A percentile compares a stretch with the other conserved stretches of the same genome.
Conservation (phyloP, 2,329 filamentous ascomycete species). For the Phoma sp. region DNA sequence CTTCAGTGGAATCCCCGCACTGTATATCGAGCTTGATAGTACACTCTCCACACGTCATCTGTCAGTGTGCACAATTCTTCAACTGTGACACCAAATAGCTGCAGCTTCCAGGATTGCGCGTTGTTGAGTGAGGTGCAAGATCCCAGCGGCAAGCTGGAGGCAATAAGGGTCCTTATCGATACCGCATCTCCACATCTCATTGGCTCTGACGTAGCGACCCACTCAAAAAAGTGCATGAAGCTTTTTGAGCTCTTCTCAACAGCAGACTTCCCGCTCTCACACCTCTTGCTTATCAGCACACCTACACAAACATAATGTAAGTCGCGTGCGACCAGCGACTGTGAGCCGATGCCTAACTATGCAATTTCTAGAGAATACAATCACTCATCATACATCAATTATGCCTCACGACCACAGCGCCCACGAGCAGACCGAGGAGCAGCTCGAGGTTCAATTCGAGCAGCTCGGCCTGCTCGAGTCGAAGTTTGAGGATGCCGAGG, state of each 20-base stretch:
- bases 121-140: conserved; percentile 6
- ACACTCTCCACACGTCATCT: too few relatives aligned
- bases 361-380: conserved; percentile 23
- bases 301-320: conserved; percentile 10
- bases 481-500: conserved; percentile 83
- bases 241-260: conserved; percentile 4
- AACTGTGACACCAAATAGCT: background rate
- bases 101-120: conserved; percentile 3
- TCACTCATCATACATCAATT: conserved; percentile 15
- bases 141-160: background rate
- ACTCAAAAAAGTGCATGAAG: conserved; percentile 7
- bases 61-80: background rate
- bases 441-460: conserved; percentile 62
- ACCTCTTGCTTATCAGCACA: conserved; percentile 8
- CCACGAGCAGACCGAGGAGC: conserved; percentile 26
- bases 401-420: conserved; percentile 31
- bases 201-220: conserved; percentile 17
- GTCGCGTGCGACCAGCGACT: conserved; percentile 8
- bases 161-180: conserved; percentile 10
- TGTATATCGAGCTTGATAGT: too few relatives aligned
- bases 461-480: conserved; percentile 80
- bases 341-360: conserved; percentile 13
- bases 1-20: too few relatives aligned
- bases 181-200: conserved; percentile 6
- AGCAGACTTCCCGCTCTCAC: conserved; percentile 16